Percentiles rank a stretch among this genome's conserved stretches.
Evolutionary conservation across 345 rosid species (phyloP).

Genomic region (Lenwebbia sp.): DNA sequence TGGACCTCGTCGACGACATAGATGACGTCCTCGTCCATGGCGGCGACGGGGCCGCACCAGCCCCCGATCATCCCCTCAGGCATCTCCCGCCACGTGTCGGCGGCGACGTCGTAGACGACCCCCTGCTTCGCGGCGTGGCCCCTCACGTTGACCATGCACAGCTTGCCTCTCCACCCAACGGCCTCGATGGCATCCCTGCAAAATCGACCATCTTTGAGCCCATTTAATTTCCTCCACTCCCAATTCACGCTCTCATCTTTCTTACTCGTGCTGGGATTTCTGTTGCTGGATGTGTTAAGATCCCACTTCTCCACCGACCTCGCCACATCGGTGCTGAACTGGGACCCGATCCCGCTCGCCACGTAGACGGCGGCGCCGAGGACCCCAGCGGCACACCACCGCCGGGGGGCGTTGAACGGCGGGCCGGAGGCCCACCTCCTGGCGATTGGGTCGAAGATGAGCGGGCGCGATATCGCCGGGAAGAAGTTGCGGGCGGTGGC

Average conservation of each 20-base stretch:
- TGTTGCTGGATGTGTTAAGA: not conserved
- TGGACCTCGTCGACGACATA: conserved; percentile 26
- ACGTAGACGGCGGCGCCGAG: conserved; percentile 9
- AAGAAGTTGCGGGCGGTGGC: conserved; percentile 24
- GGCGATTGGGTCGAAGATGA: conserved; percentile 27
- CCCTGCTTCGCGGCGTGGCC: conserved; percentile 32
- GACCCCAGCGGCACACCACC: conserved; percentile 45
- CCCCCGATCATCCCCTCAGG: conserved; percentile 36
- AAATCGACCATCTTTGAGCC: conserved; percentile 23
- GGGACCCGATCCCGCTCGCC: conserved; percentile 33
- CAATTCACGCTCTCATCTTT: not conserved
- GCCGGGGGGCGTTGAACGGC: conserved; percentile 22
- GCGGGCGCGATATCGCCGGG: conserved; percentile 32
- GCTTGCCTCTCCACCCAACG: conserved; percentile 37
- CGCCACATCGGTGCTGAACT: conserved; percentile 25
- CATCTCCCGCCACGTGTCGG: conserved; percentile 29
- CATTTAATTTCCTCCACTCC: conserved; percentile 23
- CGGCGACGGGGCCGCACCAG: conserved; percentile 43
- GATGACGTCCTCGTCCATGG: conserved; percentile 38
- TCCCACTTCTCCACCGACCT: conserved; percentile 35
- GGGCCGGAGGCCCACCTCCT: conserved; percentile 30
- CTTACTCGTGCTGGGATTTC: not conserved
- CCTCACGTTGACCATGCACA: conserved; percentile 39
- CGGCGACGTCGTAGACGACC: conserved; percentile 14
- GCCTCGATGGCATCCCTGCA: conserved; percentile 45